Base-by-base conservation (phyloP, 2,329 filamentous ascomycete genomes). In the Penicillium sp. region DNA sequence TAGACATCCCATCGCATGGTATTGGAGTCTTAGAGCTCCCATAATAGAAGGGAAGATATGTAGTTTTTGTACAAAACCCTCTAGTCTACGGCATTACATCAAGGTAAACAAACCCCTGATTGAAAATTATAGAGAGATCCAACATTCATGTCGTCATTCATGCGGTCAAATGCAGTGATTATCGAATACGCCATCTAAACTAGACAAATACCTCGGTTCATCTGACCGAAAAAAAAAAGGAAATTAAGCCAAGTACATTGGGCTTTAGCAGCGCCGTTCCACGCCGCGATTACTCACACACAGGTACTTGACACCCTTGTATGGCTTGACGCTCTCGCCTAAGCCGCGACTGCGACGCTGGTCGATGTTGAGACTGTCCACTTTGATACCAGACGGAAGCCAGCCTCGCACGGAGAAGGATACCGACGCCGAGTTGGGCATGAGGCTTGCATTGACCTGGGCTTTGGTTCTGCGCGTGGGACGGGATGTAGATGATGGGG, bases 301-400 rank as follows among this genome's bases (percentile, higher is more conserved):
- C 66, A 99, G 73, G 75, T 99, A 99, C 77, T 99, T 99, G 64
- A 99, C 94, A 1, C 94, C 94, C 77, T 97, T 99, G 76, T 96
- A 97, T 25, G 94, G 94, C 76, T 92, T 95, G 39, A 97, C 86
- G 2, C 89, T 86, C 64, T 96, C 91, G 0, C 91, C 91, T 45
- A 99, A 69, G 0, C 94, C 94, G 56, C 88, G 84, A 74, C 91
- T 96, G 77, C 88, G 92, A 72, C 90, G 87, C n/a, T 85, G 80
- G 71, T 87, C 84, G 15, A 88, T 75, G n/a, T 79, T 78, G 60
- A 88, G 69, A 63, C 81, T 82, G 52, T 87, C 85, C 1, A 88
- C 85, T 59, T 80, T 83, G 65, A 88, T 80, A 4, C 85, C 85
- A 62, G 84, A 87, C 0, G 85, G 81, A 39, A 88, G 70, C 84